A percentile compares a stretch with the other conserved stretches of the same genome.
Conservation (phyloP, 176 grass and related monocot species). For the Aegilops speltoides region DNA sequence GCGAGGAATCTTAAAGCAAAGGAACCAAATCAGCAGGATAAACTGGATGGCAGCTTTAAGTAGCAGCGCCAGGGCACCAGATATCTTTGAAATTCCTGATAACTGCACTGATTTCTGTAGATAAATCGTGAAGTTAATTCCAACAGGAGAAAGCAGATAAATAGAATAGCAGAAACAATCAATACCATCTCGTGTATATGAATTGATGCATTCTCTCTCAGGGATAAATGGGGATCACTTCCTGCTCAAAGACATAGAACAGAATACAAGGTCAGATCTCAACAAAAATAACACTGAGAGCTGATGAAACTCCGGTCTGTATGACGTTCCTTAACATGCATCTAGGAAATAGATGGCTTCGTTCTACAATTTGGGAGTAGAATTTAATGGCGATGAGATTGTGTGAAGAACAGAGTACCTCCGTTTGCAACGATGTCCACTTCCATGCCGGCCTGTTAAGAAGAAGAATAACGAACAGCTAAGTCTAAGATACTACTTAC, state of each 20-base stretch:
- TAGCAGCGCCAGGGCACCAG: constrained; percentile 68
- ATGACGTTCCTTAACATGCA: neutral
- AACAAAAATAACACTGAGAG: neutral
- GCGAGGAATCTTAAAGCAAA: constrained; percentile 81
- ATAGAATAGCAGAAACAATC: neutral
- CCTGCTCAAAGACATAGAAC: constrained; percentile 51
- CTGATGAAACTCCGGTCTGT: neutral
- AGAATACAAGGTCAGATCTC: neutral
- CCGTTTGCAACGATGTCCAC: constrained; percentile 96
- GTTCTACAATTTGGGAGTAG: neutral
- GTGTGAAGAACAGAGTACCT: constrained; percentile 42
- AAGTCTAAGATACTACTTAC: neutral
- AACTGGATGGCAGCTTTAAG: constrained; percentile 88
- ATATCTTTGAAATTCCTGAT: constrained; percentile 80
- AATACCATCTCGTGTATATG: constrained; percentile 86
- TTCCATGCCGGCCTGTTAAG: constrained; percentile 67
- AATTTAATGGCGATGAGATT: neutral
- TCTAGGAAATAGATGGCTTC: neutral
- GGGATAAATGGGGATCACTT: constrained; percentile 76
- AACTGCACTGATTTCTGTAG: constrained; percentile 77
- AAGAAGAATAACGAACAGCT: constrained; percentile 11
- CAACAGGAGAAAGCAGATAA: neutral
- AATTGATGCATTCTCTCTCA: constrained; percentile 72
- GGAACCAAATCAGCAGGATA: constrained; percentile 75
- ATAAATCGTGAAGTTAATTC: neutral